These are phyloP conservation scores for Tetrahymena elliotti DNA, from an alignment of 73 alveolate species.

Conservation along the genomic window DNA sequence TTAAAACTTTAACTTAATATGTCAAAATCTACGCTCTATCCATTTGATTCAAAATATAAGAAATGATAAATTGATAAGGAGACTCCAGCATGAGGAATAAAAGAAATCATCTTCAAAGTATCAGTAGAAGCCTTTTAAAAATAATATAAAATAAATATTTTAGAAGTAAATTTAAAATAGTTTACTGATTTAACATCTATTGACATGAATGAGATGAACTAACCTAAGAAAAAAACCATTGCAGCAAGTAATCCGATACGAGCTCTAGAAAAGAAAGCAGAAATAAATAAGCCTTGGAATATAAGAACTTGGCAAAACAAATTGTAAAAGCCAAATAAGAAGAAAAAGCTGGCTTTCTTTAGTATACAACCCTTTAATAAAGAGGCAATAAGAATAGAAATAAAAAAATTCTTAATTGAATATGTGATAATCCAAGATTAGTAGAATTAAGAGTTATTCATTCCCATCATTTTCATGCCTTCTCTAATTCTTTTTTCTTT, in stretches of 20 bases:
- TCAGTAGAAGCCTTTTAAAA: background rate
- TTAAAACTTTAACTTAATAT: slow-evolving; percentile 32
- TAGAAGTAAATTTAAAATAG: background rate
- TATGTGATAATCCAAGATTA: slow-evolving; percentile 81
- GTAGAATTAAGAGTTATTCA: slow-evolving; percentile 83
- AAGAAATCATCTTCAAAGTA: slow-evolving; percentile 46
- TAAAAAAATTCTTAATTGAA: slow-evolving; percentile 57
- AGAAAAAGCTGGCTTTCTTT: slow-evolving; percentile 45
- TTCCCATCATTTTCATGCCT: slow-evolving; percentile 98
- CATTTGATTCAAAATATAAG: slow-evolving; percentile 50
- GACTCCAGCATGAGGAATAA: slow-evolving; percentile 62
- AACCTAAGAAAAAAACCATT: slow-evolving; percentile 50
- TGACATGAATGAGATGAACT: slow-evolving; percentile 55
- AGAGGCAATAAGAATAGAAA: slow-evolving; percentile 58
- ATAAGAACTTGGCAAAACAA: slow-evolving; percentile 60
- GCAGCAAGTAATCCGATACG: slow-evolving; percentile 70
- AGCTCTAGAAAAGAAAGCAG: slow-evolving; percentile 75
- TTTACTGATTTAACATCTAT: slow-evolving; percentile 40
- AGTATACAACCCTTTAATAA: slow-evolving; percentile 46
- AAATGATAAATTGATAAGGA: slow-evolving; percentile 59
- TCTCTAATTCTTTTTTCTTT: slow-evolving; percentile 92
- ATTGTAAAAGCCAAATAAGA: slow-evolving; percentile 57
- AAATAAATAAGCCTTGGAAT: slow-evolving; percentile 61
- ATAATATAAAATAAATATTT: background rate
- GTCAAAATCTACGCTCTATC: slow-evolving; percentile 37